Percentiles rank a stretch among this genome's conserved stretches.
phyloP scores from a whole-genome alignment of 768 basidiomycete species.

The Mycena alexandri region DNA sequence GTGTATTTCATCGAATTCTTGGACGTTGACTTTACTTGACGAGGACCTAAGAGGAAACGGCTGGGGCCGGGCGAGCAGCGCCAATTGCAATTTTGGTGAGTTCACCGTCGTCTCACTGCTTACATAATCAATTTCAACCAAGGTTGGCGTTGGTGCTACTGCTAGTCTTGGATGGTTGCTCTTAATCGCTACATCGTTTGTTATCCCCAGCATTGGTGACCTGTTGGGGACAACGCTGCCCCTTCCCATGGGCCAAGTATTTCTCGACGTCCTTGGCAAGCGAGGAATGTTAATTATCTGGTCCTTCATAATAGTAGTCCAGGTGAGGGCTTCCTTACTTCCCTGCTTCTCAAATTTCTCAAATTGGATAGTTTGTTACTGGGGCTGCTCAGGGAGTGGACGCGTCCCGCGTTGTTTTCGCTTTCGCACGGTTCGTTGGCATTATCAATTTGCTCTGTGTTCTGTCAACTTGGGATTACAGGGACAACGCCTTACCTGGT shows the following conservation, averaged over 20 bases:
- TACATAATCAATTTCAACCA: background rate
- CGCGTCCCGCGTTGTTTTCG: slow-evolving; percentile 81
- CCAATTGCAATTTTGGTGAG: slow-evolving; percentile 72
- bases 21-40: background rate
- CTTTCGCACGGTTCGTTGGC: slow-evolving; percentile 62
- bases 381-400: slow-evolving; percentile 83
- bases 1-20: background rate
- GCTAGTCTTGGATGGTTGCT: slow-evolving; percentile 76
- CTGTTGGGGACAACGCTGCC: slow-evolving; percentile 65
- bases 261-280: slow-evolving; percentile 74
- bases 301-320: slow-evolving; percentile 74
- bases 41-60: slow-evolving; percentile 65
- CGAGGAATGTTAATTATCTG: slow-evolving; percentile 79
- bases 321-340: background rate
- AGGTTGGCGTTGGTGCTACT: slow-evolving; percentile 68
- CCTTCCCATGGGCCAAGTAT: slow-evolving; percentile 80
- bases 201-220: slow-evolving; percentile 65
- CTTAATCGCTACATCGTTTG: slow-evolving; percentile 74
- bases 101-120: background rate
- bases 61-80: slow-evolving; percentile 72
- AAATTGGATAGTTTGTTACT: slow-evolving; percentile 66
- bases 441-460: no score
- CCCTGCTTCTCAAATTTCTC: background rate
- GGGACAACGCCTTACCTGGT: slow-evolving; percentile 81
- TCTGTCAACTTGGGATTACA: background rate